phyloP scores from a whole-genome alignment of 1,284 basidiomycete species.

The Austropuccinia psidii region DNA sequence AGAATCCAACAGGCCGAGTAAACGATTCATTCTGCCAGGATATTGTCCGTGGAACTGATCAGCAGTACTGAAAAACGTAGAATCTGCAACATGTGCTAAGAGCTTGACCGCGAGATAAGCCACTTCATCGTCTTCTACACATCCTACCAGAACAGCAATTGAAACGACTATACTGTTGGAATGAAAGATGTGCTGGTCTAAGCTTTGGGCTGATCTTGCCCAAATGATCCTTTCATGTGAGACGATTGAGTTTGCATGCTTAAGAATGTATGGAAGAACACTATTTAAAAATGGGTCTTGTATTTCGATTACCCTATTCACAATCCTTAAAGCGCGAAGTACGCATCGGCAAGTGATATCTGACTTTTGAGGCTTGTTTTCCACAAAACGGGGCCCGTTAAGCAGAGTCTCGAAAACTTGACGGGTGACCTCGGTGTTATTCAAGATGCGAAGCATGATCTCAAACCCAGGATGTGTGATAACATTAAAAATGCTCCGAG shows the following conservation, averaged over 20 bases:
- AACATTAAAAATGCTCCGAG: conserved; percentile 10
- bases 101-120: conserved; percentile 73
- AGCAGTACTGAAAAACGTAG: conserved; percentile 53
- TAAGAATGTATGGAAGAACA: conserved; percentile 67
- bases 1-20: conserved; percentile 71
- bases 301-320: conserved; percentile 70
- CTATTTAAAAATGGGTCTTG: conserved; percentile 86
- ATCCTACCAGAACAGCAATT: conserved; percentile 72
- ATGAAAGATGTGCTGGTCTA: conserved; percentile 76
- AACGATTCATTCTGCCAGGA: conserved; percentile 51
- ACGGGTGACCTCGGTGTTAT: conserved; percentile 61
- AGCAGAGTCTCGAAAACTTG: conserved; percentile 68
- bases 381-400: conserved; percentile 64
- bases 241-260: conserved; percentile 54
- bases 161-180: conserved; percentile 66
- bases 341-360: conserved; percentile 53
- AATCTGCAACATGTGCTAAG: conserved; percentile 58
- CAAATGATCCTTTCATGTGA: conserved; percentile 55
- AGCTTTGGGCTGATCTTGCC: conserved; percentile 55
- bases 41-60: conserved; percentile 58
- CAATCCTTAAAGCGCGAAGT: conserved; percentile 69
- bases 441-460: conserved; percentile 70
- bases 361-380: conserved; percentile 55
- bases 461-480: conserved; percentile 73
- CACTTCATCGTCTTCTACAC: conserved; percentile 61